Conservation (phyloP, 2,329 filamentous ascomycete genomes). For the Escovopsis weberi region DNA sequence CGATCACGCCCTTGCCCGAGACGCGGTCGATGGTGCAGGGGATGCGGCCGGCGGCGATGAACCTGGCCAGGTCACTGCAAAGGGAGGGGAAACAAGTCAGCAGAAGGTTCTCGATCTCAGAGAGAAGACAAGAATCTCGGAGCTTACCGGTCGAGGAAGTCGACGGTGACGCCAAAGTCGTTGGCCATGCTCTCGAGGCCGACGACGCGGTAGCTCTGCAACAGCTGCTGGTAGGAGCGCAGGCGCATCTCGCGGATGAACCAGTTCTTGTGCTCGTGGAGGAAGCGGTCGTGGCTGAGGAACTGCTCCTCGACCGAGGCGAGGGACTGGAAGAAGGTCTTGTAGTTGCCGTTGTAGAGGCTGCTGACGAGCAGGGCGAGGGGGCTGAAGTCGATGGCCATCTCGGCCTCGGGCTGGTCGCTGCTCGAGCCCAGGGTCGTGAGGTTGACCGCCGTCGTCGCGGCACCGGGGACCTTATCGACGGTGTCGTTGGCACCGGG, state of each 20-base stretch:
- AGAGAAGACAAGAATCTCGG: slow-evolving; percentile 3
- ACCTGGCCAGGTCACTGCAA: slow-evolving; percentile 77
- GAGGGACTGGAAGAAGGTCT: slow-evolving; percentile 80
- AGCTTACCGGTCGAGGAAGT: slow-evolving; percentile 81
- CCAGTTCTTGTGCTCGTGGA: slow-evolving; percentile 92
- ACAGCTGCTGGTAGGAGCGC: slow-evolving; percentile 86
- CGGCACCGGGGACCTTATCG: slow-evolving; percentile 36
- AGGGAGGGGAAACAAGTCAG: neutral
- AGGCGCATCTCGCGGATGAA: slow-evolving; percentile 98
- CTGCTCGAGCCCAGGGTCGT: slow-evolving; percentile 62
- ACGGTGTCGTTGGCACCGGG: slow-evolving; percentile 67
- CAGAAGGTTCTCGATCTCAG: too few species aligned
- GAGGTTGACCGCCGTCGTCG: slow-evolving; percentile 67
- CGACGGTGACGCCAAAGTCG: slow-evolving; percentile 92
- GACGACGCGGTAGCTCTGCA: slow-evolving; percentile 94
- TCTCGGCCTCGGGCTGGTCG: slow-evolving; percentile 64
- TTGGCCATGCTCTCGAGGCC: slow-evolving; percentile 94
- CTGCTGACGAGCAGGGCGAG: slow-evolving; percentile 80
- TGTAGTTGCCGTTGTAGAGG: slow-evolving; percentile 88
- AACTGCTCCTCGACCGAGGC: slow-evolving; percentile 88
- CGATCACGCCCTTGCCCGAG: slow-evolving; percentile 88
- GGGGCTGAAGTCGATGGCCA: slow-evolving; percentile 75
- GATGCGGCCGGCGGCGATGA: slow-evolving; percentile 88
- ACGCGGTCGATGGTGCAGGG: slow-evolving; percentile 96
- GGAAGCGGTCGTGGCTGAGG: slow-evolving; percentile 83